Evolutionary conservation across 495 filamentous ascomycete genomes (phyloP), one percentile per base, ranked within the genome.

Genomic region (Echria macrotheca): DNA sequence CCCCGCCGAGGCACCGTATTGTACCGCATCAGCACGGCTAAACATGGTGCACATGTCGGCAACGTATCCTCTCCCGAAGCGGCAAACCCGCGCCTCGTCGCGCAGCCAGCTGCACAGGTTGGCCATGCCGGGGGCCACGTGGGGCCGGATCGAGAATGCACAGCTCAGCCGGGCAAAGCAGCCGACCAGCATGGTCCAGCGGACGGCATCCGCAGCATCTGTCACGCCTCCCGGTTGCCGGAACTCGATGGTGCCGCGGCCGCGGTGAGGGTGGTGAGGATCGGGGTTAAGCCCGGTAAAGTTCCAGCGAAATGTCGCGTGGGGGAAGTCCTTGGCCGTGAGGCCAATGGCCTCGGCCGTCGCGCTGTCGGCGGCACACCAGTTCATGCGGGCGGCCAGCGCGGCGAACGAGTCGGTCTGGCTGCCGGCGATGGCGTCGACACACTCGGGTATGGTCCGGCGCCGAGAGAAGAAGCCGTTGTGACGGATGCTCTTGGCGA

Each of bases 41-140:
- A 65, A 35, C 42, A 63, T 9, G 14, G 50, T 33, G 43, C 39
- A 38, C 1, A 63, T 23, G 14, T 29, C 31, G 15, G 38, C 46
- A 52, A 40, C 11, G 32, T 39, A 40, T 37, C 47, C 43, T 28
- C 51, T 32, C 7, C 52, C 51, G n/a, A 63, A 35, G 0, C 23
- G 9, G 29, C 38, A 41, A 23, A 38, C 37, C 22, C 50, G 32
- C 12, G 67, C 59, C 31, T 72, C 67, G 15, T 69, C 67, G 18
- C 58, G 29, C 38, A 71, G 49, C 57, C 60, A 68, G 41, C 63
- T 65, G 6, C 56, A 58, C 7, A 70, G 57, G 7, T 61, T 56
- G 39, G 55, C 44, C 2, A 63, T 25, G 32, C 44, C 35, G 11
- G 57, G 50, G 29, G 28, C 32, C 7, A 42, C 32, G n/a, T 31